A percentile compares a stretch with the other conserved stretches of the same genome.
Conservation (phyloP, 257 asterid species). For the Solanum arcanum region DNA sequence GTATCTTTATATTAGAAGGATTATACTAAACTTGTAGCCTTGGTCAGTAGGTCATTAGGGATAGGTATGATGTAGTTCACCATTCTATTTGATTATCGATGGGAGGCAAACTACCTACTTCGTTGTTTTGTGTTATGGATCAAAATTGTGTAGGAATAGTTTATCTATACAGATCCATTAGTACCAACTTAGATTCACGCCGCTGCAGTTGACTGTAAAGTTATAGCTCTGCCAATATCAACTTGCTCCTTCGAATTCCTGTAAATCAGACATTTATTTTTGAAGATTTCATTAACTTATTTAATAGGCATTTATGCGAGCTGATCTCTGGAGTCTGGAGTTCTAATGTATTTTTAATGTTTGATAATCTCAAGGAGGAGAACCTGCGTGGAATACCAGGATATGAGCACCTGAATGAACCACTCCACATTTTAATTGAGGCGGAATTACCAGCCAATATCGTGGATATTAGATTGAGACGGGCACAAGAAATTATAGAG, state of each 20-base stretch:
- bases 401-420: constrained; percentile 89
- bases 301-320: not conserved
- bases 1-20: not conserved
- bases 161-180: not conserved
- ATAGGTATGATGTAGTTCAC: not conserved
- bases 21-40: not conserved
- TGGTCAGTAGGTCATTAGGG: not conserved
- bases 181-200: not conserved
- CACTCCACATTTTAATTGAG: constrained; percentile 78
- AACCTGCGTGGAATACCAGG: constrained; percentile 90
- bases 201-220: not conserved
- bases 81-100: not conserved
- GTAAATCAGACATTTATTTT: not conserved
- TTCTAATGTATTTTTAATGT: not conserved
- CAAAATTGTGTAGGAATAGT: not conserved
- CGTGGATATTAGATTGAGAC: constrained; percentile 70
- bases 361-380: constrained; percentile 57
- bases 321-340: not conserved
- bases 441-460: constrained; percentile 84
- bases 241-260: not conserved
- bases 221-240: not conserved
- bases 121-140: not conserved
- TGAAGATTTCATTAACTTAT: not conserved
- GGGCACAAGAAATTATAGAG: constrained; percentile 80
- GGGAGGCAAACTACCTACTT: not conserved